A percentile compares a stretch with the other conserved stretches of the same genome.
phyloP scores from a whole-genome alignment of 164 flowering plant genomes.

The Vitis amurensis region DNA sequence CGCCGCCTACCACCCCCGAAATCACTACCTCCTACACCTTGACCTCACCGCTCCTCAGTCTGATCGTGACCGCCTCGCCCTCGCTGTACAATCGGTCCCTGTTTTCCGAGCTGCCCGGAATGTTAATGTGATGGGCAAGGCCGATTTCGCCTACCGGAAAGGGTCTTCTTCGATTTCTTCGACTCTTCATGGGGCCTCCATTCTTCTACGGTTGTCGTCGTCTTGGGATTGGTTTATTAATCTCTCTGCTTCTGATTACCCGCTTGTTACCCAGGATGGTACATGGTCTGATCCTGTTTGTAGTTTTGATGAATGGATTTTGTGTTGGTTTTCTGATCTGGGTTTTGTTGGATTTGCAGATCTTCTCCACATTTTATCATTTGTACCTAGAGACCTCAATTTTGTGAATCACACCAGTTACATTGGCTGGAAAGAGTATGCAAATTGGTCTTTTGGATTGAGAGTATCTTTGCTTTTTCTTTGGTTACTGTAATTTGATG shows the following conservation, averaged over 20 bases:
- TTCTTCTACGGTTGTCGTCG: constrained; percentile 46
- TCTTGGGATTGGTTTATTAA: constrained; percentile 93
- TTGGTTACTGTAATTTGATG: not conserved
- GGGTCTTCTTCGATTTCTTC: constrained; percentile 68
- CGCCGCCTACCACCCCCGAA: constrained; percentile 73
- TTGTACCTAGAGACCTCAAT: constrained; percentile 76
- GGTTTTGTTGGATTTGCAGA: constrained; percentile 45
- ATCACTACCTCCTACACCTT: constrained; percentile 82
- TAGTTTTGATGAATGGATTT: constrained; percentile 7
- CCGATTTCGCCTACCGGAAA: constrained; percentile 54
- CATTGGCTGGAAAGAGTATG: constrained; percentile 94
- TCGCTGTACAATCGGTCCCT: constrained; percentile 48
- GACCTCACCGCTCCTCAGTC: constrained; percentile 55
- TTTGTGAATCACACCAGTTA: constrained; percentile 82
- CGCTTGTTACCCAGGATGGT: constrained; percentile 96
- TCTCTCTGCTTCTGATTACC: constrained; percentile 73
- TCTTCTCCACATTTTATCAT: constrained; percentile 87
- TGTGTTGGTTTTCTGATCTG: constrained; percentile 6
- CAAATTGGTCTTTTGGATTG: not conserved
- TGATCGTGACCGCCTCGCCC: constrained; percentile 55
- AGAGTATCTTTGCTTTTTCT: not conserved
- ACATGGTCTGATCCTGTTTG: constrained; percentile 9
- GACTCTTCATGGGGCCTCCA: constrained; percentile 77
- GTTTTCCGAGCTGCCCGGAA: constrained; percentile 62
- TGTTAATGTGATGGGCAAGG: constrained; percentile 71